Evolutionary conservation across 768 basidiomycete species (phyloP).

Genomic region (Boletus vermiculosoides): DNA sequence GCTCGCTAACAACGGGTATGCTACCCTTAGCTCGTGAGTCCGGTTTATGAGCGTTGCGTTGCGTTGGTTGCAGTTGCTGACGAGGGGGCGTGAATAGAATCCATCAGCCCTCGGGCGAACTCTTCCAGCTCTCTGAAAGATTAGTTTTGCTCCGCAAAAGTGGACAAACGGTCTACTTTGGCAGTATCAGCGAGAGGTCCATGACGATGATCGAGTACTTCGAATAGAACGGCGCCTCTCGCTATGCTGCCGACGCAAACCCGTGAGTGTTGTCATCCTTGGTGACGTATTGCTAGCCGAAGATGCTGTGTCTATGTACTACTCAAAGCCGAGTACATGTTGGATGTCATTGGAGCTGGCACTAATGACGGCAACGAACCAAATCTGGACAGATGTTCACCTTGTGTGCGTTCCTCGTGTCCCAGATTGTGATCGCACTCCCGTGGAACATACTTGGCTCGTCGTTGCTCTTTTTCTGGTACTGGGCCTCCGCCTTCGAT

Average conservation of each 20-base stretch:
- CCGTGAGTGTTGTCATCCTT: constrained; percentile 15
- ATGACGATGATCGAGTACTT: constrained; percentile 24
- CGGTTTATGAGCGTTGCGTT: constrained; percentile 4
- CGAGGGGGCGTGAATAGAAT: constrained; percentile 4
- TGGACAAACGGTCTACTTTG: constrained; percentile 71
- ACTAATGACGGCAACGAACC: constrained; percentile 50
- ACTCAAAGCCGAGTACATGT: constrained; percentile 46
- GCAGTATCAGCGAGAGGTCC: constrained; percentile 34
- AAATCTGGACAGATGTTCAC: constrained; percentile 58
- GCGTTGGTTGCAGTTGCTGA: neutral
- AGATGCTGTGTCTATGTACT: neutral
- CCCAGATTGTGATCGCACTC: constrained; percentile 48
- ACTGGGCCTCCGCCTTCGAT: constrained; percentile 44
- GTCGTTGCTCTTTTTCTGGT: constrained; percentile 46
- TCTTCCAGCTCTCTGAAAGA: constrained; percentile 53
- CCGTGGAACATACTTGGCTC: constrained; percentile 44
- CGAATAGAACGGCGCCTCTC: constrained; percentile 21
- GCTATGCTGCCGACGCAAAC: constrained; percentile 20
- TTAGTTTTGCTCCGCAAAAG: constrained; percentile 49
- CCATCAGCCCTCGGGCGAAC: constrained; percentile 42
- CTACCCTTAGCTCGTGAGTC: constrained; percentile 54
- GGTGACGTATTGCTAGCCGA: constrained; percentile 4
- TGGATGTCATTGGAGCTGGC: constrained; percentile 58
- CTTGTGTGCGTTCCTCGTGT: constrained; percentile 57
- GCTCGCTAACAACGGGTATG: constrained; percentile 53